Conservation (phyloP, 2,329 filamentous ascomycete genomes). For the Myriosclerotinia curreyana region DNA sequence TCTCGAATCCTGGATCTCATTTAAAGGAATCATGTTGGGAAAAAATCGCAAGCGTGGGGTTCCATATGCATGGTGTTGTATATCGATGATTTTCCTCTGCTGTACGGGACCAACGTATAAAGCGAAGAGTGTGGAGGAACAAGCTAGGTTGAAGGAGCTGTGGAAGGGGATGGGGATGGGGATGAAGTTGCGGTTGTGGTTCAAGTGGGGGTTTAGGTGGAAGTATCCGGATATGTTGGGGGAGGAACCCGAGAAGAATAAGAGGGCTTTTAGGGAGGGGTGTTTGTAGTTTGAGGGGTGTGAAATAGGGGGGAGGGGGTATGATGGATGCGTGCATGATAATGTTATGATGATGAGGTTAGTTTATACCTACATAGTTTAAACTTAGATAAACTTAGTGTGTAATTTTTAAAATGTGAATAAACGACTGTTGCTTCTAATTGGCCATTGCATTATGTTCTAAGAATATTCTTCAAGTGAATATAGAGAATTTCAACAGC, state of each 20-base stretch:
- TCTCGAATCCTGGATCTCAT: slow-evolving; percentile 28
- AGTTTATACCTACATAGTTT: background rate
- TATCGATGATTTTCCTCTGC: slow-evolving; percentile 27
- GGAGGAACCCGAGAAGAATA: slow-evolving; percentile 27
- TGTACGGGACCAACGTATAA: slow-evolving; percentile 30
- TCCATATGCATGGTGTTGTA: slow-evolving; percentile 31
- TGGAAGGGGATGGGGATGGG: slow-evolving; percentile 20
- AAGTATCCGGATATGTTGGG: slow-evolving; percentile 31
- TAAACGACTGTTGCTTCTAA: background rate
- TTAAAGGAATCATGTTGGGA: slow-evolving; percentile 31
- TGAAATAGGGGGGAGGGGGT: too few relatives aligned
- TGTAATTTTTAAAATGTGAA: background rate
- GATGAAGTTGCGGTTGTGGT: slow-evolving; percentile 15
- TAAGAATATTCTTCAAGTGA: too few relatives aligned
- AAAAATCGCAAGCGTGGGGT: slow-evolving; percentile 28
- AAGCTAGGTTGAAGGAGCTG: slow-evolving; percentile 23
- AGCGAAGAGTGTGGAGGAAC: slow-evolving; percentile 30
- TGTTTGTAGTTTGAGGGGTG: background rate
- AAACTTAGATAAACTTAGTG: background rate
- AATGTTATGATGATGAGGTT: background rate
- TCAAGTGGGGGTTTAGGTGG: slow-evolving; percentile 32
- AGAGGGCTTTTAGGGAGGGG: slow-evolving; percentile 25
- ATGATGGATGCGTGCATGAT: background rate
- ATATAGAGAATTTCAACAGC: too few relatives aligned
- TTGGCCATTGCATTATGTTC: too few relatives aligned